Percentiles rank a stretch among this genome's conserved stretches.
phyloP scores from a whole-genome alignment of 352 stramenopile species.

The Phytophthora citrophthora region DNA sequence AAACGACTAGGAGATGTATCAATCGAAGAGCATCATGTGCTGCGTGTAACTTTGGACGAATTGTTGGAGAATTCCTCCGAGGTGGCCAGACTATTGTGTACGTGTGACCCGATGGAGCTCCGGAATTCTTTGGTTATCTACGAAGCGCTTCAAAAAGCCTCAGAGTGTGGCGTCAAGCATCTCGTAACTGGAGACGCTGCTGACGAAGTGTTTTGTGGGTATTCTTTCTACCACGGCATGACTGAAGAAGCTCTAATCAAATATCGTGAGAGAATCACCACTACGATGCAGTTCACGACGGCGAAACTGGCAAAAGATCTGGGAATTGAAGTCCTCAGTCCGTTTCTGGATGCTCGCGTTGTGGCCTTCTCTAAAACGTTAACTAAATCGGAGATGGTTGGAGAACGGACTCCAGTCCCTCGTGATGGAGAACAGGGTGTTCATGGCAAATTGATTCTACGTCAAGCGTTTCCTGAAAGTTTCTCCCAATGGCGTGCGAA shows the following conservation, averaged over 20 bases:
- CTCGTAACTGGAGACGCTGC: conserved; percentile 86
- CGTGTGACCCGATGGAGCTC: conserved; percentile 89
- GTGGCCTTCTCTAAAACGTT: conserved; percentile 72
- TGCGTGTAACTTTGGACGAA: conserved; percentile 60
- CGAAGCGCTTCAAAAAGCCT: conserved; percentile 62
- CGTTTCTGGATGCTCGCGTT: conserved; percentile 77
- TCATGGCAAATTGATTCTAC: conserved; percentile 84
- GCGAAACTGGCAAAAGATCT: conserved; percentile 65
- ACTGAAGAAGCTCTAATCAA: conserved; percentile 56
- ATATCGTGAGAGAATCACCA: conserved; percentile 80
- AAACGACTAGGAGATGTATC: conserved; percentile 45
- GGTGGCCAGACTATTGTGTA: conserved; percentile 62
- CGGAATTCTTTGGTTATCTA: conserved; percentile 90
- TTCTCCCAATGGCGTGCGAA: conserved; percentile 89
- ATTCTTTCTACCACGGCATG: conserved; percentile 86
- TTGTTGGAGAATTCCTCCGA: conserved; percentile 48
- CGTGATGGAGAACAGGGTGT: conserved; percentile 45
- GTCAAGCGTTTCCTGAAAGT: conserved; percentile 85
- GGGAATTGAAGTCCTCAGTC: conserved; percentile 71
- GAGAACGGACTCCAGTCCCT: conserved; percentile 65
- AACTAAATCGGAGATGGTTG: conserved; percentile 68
- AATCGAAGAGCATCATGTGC: conserved; percentile 68
- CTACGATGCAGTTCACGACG: conserved; percentile 87
- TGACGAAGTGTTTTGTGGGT: conserved; percentile 90
- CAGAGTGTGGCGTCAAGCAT: conserved; percentile 54